Evolutionary conservation across 371 early-diverging fungal species (phyloP), one percentile per base, ranked within the genome.

Genomic region (Encephalitozoon cuniculi): DNA sequence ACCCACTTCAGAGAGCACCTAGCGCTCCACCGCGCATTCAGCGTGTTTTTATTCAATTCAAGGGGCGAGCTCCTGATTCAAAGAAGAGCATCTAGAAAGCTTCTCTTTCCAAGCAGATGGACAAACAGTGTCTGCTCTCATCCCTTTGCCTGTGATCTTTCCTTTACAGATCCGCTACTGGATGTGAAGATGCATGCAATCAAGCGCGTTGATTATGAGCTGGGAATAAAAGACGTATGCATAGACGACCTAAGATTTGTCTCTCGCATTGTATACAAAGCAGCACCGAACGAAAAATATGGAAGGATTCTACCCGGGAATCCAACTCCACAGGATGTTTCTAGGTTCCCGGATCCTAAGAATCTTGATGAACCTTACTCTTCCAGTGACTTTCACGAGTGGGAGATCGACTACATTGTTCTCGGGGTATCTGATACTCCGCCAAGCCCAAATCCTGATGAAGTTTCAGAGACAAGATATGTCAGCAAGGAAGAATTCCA

Each of bases 71-170:
- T 77, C 5, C 2, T 72, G 43, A 26, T 76, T 1, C 77, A 71
- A 63, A 53, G 67, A 43, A 40, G 77, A 12, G 46, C 71, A 3
- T 2, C 2, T 15, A 12, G 15, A 25, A 77, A 77, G 51, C 53
- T 65, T 15, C 71, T 77, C 6, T 77, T 66, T 63, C 72, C 77
- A 34, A 26, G 23, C 23, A 32, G 21, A 40, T 77, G 77, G 77
- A 39, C 77, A 34, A 77, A 77, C 52, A 71, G 71, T 18, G 52
- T 52, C 3, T 77, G 77, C 39, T 71, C 68, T 39, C 77, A 77
- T 55, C 72, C 71, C 1, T 71, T 77, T 71, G 21, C 53, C 15
- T 71, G 67, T 39, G 23, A 21, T 9, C 28, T 64, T 18, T 71
- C 72, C 23, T 77, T 71, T 54, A 21, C 25, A 32, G 65, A 66